Evolutionary conservation across 805 yeast genomes (phyloP), one percentile per base, ranked within the genome.

Genomic region (Cyberlindnera misumaiensis): DNA sequence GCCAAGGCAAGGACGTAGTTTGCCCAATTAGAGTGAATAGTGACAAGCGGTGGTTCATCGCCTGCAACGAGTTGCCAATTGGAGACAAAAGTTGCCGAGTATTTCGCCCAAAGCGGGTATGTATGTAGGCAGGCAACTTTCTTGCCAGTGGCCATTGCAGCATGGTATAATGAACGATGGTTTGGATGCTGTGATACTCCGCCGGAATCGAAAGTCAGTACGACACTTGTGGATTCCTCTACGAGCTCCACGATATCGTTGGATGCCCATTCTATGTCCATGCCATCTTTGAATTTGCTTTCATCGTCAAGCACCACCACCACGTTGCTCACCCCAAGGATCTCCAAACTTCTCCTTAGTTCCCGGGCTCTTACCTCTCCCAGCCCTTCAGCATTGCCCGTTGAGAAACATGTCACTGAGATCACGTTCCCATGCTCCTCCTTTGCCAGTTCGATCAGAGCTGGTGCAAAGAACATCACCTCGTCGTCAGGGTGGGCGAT

Each of bases 401-500:
- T 70, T 3, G 95, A 81, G 39, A 86, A 71, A 46, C 95, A 85
- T 8, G 87, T 52, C 11, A 89, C 52, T 28, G 73, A 68, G 12
- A 88, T 62, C 7, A 53, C 46, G 51, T 81, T 82, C 38, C 65
- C 56, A 47, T 73, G 65, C 35, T 67, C 59, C 1, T 70, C 60
- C 43, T 72, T 70, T 9, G 68, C 46, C n/a, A 70, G 45, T 45
- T 75, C 80, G 7, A 73, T 58, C 25, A 88, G 47, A 0, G 89
- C 67, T 0, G 98, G 98, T 1, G 87, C 77, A 53, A 93, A 93
- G 60, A 93, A 93, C 98, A 93, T 93, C 36, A 87, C 89, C 61
- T 93, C 99, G 59, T 93, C 99, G 60, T 93, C 99, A 0, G 99
- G 99, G 60, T 93, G 99, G 0, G 96, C 96, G 30, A 88, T 80